These are phyloP conservation scores for Diplodia corticola DNA, from an alignment of 2,329 filamentous ascomycete genomes.

Conservation along the genomic window DNA sequence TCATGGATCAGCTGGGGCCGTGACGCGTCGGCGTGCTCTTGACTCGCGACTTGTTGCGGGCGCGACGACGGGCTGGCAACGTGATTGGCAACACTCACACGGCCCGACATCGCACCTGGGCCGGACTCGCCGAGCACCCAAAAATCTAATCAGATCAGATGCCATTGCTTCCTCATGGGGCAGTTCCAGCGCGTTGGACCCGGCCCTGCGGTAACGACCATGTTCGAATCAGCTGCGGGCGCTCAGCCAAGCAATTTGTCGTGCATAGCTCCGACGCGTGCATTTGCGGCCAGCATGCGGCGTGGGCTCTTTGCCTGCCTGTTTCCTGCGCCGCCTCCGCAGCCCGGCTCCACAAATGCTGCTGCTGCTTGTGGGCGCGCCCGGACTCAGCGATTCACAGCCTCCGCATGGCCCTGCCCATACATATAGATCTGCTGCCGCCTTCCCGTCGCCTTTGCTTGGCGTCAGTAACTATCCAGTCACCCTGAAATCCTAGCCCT, in stretches of 20 bases:
- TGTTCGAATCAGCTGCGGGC: not conserved
- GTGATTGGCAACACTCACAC: not conserved
- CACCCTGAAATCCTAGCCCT: not conserved
- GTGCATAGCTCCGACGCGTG: not conserved
- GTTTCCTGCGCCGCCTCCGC: not conserved
- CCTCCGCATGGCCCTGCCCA: not conserved
- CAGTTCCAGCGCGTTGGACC: not conserved
- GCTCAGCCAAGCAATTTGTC: constrained; percentile 9
- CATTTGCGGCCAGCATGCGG: not conserved
- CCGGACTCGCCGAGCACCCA: not conserved
- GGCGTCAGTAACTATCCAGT: not conserved
- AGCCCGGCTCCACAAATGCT: not conserved
- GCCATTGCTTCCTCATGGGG: not conserved
- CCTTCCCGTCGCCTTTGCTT: not conserved
- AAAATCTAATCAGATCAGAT: constrained; percentile 17
- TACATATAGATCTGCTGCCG: constrained; percentile 14
- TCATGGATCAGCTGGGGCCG: not conserved
- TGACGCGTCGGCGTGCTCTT: not conserved
- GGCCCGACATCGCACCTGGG: not conserved
- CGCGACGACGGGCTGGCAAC: not conserved
- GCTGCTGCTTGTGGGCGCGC: not conserved
- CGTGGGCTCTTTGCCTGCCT: not conserved
- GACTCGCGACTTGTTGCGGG: not conserved
- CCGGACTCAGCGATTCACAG: not conserved
- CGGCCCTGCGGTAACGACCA: not conserved